Base-by-base conservation (phyloP, 441 rosid species). In the Pelargonium myrrhifolium region DNA sequence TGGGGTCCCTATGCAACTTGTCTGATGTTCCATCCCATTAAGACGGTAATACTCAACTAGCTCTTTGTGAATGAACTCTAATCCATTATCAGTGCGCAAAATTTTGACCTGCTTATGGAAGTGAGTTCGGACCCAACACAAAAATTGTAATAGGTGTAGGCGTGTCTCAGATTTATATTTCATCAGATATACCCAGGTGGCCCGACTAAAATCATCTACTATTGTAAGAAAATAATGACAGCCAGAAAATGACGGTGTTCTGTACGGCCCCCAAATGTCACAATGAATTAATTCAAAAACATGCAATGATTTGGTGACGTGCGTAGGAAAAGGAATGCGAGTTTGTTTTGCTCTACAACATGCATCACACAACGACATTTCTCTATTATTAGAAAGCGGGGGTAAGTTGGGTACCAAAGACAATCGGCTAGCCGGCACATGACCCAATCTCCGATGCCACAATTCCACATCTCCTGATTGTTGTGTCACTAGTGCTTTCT, bases 261-360 rank as follows among this genome's bases (percentile, higher is more conserved):
- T 15, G 10, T 26, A 18, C 8, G 21, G 2, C 0, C 71, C 71
- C 67, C 26, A 69, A 8, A 68, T 21, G 22, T 68, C 72, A 68
- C 28, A 24, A 24, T 69, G 60, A 1, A 55, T 20, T 21, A 56
- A 0, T 21, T 56, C 53, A 10, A 45, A 45, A 0, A 45, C n/a
- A 10, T n/a, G n/a, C 14, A 11, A 9, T 0, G 47, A 9, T 10
- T 10, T 42, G 9, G 11, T 9, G 1, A 11, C 14, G 9, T 10
- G 53, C 2, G n/a, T 14, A 1, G 53, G 53, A 3, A 45, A 14
- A 3, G 53, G 0, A 12, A 45, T 0, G 2, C 17, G 53, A 0
- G 53, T 45, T 5, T 45, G 53, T 10, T 45, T 45, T 45, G 53
- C 53, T 3, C 53, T 45, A 45, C 53, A 45, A 14, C 53, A 45